phyloP scores from a whole-genome alignment of 202 grass and related monocot genomes.

The Thinopyrum obtusiflorum region DNA sequence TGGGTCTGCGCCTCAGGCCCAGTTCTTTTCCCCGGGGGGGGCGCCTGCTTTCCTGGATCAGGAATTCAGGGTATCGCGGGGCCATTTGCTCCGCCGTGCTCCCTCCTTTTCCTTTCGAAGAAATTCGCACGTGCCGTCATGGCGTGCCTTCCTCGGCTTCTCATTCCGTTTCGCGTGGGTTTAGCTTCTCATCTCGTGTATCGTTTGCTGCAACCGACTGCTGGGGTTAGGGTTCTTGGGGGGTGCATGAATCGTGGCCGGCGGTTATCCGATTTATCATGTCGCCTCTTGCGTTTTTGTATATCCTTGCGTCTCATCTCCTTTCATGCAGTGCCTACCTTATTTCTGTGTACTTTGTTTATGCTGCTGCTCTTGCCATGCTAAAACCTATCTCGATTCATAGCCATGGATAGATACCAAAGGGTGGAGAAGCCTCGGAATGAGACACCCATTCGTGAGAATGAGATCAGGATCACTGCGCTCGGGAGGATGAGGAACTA shows the following conservation, averaged over 20 bases:
- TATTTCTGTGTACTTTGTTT: background rate
- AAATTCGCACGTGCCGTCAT: background rate
- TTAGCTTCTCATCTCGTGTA: background rate
- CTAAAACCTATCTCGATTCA: background rate
- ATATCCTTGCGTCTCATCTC: background rate
- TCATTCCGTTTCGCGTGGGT: background rate
- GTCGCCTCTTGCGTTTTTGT: background rate
- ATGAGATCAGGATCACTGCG: slow-evolving; percentile 75
- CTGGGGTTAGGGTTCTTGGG: background rate
- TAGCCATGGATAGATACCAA: slow-evolving; percentile 73
- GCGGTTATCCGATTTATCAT: background rate
- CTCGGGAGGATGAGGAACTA: slow-evolving; percentile 87
- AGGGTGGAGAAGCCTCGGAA: slow-evolving; percentile 74
- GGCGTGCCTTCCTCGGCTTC: background rate
- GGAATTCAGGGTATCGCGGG: background rate
- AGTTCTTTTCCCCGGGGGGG: too few species aligned
- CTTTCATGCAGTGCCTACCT: background rate
- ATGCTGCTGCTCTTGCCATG: background rate
- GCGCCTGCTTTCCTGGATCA: background rate
- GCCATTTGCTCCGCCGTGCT: background rate
- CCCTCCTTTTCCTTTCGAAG: background rate
- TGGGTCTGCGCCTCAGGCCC: background rate
- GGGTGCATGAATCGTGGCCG: background rate
- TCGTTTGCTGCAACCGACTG: background rate
- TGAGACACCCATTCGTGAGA: slow-evolving; percentile 58